Base-by-base conservation (phyloP, 2,329 filamentous ascomycete species). In the Microcyclosporella mali region DNA sequence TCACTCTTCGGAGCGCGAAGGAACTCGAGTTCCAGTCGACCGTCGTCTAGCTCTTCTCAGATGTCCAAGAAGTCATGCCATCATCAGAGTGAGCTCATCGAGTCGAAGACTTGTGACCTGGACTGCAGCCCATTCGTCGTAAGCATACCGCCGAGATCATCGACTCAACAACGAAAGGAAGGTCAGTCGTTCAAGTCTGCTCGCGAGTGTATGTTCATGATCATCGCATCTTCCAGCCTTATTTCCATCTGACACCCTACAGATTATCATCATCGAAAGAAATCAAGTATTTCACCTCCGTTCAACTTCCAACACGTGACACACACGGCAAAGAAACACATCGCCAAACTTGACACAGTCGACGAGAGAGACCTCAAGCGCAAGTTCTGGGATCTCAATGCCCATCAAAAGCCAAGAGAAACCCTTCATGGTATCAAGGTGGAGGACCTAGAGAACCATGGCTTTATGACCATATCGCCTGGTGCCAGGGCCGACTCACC, bases 251-350 rank as follows among this genome's bases (percentile, higher is more conserved):
- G 14, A 29, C 7, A 9, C 11, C 10, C 6, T 8, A 3, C 16
- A 61, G 60, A 54, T 40, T 57, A 59, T 39, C 53, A 51, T 9
- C 51, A 61, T 37, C 49, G 58, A 10, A 58, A 53, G 40, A 76
- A 75, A 57, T 64, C 62, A 32, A 65, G 66, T 44, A 82, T 82
- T 40, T 82, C 79, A 0, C 71, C 72, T 43, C 79, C 79, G 1
- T 82, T 79, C 60, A 75, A 79, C 53, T 82, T 82, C 56, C 77
- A 81, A 49, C 79, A 82, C 55, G 61, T 82, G 40, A 77, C 76
- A 28, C 78, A 82, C 56, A 78, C 77, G 19, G 71, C 72, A 43
- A 71, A 73, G 17, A 62, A 71, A 17, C 73, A 81, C 43, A 70
- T 79, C 43, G 68, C 73, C 25, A 66, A 66, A 3, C 61, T 81